These are phyloP conservation scores for Trichoderma simmonsii DNA, from an alignment of 2,329 filamentous ascomycete species.

Conservation along the genomic window DNA sequence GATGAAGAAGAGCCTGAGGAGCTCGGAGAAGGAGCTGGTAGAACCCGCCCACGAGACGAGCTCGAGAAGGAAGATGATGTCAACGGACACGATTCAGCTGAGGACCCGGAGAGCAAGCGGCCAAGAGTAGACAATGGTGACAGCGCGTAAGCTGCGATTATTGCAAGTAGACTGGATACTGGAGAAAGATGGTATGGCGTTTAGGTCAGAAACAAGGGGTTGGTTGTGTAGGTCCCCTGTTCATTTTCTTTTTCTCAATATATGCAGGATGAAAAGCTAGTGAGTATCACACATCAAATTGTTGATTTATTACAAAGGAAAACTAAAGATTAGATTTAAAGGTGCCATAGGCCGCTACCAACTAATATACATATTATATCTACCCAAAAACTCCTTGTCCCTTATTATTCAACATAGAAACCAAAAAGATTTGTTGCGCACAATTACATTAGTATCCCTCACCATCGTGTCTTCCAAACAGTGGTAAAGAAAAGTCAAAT, in stretches of 20 bases:
- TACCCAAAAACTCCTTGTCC: neutral
- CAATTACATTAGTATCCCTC: neutral
- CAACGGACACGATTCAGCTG: conserved; percentile 43
- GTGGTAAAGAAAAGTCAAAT: neutral
- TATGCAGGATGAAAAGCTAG: neutral
- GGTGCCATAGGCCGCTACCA: neutral
- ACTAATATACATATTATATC: conserved; percentile 2
- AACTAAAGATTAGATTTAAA: conserved; percentile 13
- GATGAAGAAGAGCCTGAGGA: conserved; percentile 43
- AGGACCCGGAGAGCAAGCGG: conserved; percentile 46
- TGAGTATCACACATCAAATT: neutral
- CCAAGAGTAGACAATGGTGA: conserved; percentile 36
- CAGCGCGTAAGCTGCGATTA: neutral
- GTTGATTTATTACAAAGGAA: neutral
- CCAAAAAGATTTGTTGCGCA: neutral
- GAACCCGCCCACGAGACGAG: conserved; percentile 40
- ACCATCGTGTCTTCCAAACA: neutral
- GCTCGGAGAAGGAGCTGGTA: conserved; percentile 63
- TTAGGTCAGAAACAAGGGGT: conserved; percentile 20
- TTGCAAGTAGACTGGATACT: neutral
- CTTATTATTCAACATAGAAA: neutral
- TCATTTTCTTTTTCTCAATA: too few relatives aligned
- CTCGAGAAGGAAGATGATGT: conserved; percentile 43
- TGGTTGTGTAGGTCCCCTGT: conserved; percentile 18
- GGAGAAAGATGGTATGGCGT: conserved; percentile 23